These are phyloP conservation scores for Saccharomyces jurei DNA, from an alignment of 805 yeast species.

Conservation along the genomic window DNA sequence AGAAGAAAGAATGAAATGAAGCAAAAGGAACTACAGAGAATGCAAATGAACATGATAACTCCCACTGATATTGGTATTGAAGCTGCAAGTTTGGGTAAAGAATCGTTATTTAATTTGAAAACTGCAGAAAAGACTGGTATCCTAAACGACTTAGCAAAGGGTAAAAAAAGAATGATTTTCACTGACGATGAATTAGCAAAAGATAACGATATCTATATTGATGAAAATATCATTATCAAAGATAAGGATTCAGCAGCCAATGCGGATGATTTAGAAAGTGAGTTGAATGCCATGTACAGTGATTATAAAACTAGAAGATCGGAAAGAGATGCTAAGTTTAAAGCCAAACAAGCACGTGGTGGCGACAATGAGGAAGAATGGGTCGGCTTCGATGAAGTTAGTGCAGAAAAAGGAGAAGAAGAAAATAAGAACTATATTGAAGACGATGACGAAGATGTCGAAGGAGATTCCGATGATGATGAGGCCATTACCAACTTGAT, in stretches of 20 bases:
- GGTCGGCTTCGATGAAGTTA: slow-evolving; percentile 61
- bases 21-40: slow-evolving; percentile 79
- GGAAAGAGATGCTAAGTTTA: slow-evolving; percentile 59
- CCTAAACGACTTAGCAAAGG: slow-evolving; percentile 61
- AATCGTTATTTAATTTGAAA: slow-evolving; percentile 72
- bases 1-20: slow-evolving; percentile 73
- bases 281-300: slow-evolving; percentile 75
- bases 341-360: slow-evolving; percentile 67
- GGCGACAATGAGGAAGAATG: slow-evolving; percentile 69
- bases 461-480: slow-evolving; percentile 60
- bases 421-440: slow-evolving; percentile 37
- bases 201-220: slow-evolving; percentile 52
- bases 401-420: slow-evolving; percentile 29
- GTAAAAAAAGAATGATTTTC: slow-evolving; percentile 60
- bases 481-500: slow-evolving; percentile 57
- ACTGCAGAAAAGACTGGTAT: slow-evolving; percentile 86
- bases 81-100: slow-evolving; percentile 74
- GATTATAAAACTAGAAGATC: slow-evolving; percentile 58
- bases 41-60: slow-evolving; percentile 94
- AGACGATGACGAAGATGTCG: slow-evolving; percentile 34
- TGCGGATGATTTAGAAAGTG: slow-evolving; percentile 64
- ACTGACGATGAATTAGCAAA: slow-evolving; percentile 44
- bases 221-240: slow-evolving; percentile 32
- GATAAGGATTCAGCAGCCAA: slow-evolving; percentile 39
- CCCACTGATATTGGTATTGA: slow-evolving; percentile 91